These are phyloP conservation scores for Cladobotryum protrusum DNA, from an alignment of 2,329 filamentous ascomycete genomes.

Conservation along the genomic window DNA sequence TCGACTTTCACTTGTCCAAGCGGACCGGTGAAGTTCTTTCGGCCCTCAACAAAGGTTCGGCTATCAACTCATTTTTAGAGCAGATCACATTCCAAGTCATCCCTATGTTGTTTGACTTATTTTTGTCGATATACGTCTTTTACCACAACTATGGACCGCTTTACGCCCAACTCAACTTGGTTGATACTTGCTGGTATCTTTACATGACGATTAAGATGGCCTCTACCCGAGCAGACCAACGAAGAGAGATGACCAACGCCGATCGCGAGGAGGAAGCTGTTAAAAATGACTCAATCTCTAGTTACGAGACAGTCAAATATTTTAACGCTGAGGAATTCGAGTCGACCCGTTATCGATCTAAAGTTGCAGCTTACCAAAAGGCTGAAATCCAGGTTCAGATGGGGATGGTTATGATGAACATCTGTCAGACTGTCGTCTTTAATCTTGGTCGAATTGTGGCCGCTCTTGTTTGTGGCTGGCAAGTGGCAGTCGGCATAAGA, in stretches of 20 bases:
- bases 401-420: constrained; percentile 74
- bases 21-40: constrained; percentile 94
- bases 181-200: constrained; percentile 93
- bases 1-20: constrained; percentile 95
- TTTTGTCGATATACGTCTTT: constrained; percentile 73
- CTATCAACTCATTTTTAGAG: constrained; percentile 94
- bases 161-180: constrained; percentile 81
- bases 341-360: constrained; percentile 64
- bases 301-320: constrained; percentile 94
- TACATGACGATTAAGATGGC: constrained; percentile 96
- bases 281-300: constrained; percentile 97
- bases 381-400: constrained; percentile 72
- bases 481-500: constrained; percentile 62
- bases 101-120: constrained; percentile 87
- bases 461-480: constrained; percentile 69
- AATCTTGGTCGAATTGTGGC: constrained; percentile 68
- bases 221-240: constrained; percentile 82
- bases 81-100: constrained; percentile 94
- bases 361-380: constrained; percentile 64
- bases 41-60: constrained; percentile 89
- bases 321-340: constrained; percentile 82
- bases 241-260: constrained; percentile 90
- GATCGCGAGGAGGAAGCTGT: constrained; percentile 94
- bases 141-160: constrained; percentile 58
- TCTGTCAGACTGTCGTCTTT: constrained; percentile 73